phyloP scores from a whole-genome alignment of 108 stramenopile genomes.

The Aurantiochytrium sp. region DNA sequence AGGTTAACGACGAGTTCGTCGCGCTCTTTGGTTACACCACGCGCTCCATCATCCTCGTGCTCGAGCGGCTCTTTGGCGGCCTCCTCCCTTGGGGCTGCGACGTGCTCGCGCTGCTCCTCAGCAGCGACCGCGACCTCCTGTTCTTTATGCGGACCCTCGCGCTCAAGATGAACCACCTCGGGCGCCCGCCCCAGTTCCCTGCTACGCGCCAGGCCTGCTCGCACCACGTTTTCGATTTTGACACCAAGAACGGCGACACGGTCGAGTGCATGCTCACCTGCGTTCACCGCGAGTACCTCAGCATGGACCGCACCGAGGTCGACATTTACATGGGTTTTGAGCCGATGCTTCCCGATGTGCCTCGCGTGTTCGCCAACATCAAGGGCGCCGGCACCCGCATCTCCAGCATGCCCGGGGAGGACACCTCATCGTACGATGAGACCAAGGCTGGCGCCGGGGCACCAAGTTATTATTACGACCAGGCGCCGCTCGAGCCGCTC shows the following conservation, averaged over 20 bases:
- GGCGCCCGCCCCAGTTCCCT: not conserved
- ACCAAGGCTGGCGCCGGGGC: not conserved
- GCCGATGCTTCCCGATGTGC: not conserved
- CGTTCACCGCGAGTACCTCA: conserved; percentile 13
- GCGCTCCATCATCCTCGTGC: not conserved
- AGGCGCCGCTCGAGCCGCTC: too few relatives aligned
- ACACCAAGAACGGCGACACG: not conserved
- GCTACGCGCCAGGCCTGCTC: not conserved
- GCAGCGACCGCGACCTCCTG: not conserved
- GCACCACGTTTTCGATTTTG: not conserved
- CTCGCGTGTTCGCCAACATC: not conserved
- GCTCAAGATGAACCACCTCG: not conserved
- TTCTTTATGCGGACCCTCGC: conserved; percentile 9
- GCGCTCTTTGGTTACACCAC: conserved; percentile 16
- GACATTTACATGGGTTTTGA: conserved; percentile 28
- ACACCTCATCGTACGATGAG: not conserved
- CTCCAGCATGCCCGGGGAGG: not conserved
- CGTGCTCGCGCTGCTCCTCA: not conserved
- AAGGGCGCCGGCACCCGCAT: not conserved
- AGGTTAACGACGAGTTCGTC: conserved; percentile 24
- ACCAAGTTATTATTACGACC: too few relatives aligned
- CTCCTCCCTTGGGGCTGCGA: conserved; percentile 10
- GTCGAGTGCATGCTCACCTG: conserved; percentile 20
- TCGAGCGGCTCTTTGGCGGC: conserved; percentile 15
- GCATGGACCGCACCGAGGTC: conserved; percentile 25